Evolutionary conservation across 768 basidiomycete species (phyloP).

Genomic region (Naganishia friedmannii): DNA sequence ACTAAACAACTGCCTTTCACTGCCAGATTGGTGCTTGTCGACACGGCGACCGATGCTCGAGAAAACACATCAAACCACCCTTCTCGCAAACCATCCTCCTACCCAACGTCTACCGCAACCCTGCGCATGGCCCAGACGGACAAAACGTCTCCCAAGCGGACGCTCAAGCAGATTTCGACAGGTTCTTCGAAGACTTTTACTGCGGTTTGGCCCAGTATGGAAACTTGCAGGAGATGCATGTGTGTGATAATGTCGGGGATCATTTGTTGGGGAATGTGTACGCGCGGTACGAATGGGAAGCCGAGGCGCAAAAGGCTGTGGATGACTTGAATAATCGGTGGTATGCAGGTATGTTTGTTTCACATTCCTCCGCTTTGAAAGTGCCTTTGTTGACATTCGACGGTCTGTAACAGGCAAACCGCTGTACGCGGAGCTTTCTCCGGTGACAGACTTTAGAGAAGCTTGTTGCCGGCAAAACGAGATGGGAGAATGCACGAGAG

Average conservation of each 20-base stretch:
- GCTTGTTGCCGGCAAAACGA: slow-evolving; percentile 99
- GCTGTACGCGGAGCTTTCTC: slow-evolving; percentile 92
- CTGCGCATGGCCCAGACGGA: slow-evolving; percentile 65
- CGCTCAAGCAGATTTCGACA: slow-evolving; percentile 53
- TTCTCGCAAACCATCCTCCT: slow-evolving; percentile 96
- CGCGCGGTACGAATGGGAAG: slow-evolving; percentile 97
- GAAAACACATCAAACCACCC: slow-evolving; percentile 96
- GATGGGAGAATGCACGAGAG: slow-evolving; percentile 95
- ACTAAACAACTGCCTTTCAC: slow-evolving; percentile 9
- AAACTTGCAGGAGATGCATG: slow-evolving; percentile 90
- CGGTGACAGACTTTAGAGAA: slow-evolving; percentile 97
- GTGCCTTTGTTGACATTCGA: slow-evolving; percentile 1
- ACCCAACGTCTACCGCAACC: slow-evolving; percentile 98
- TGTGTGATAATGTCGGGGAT: slow-evolving; percentile 99
- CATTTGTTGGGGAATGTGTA: slow-evolving; percentile 97
- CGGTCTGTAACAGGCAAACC: slow-evolving; percentile 67
- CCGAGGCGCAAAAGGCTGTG: slow-evolving; percentile 88
- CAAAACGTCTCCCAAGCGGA: slow-evolving; percentile 73
- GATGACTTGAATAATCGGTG: slow-evolving; percentile 91
- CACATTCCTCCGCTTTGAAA: not conserved
- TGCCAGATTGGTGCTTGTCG: slow-evolving; percentile 92
- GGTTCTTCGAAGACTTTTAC: slow-evolving; percentile 72
- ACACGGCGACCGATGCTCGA: slow-evolving; percentile 95
- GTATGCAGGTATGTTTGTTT: slow-evolving; percentile 73
- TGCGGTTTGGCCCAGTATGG: slow-evolving; percentile 92